Conservation (phyloP, 768 basidiomycete species). For the Ramaria rubella region DNA sequence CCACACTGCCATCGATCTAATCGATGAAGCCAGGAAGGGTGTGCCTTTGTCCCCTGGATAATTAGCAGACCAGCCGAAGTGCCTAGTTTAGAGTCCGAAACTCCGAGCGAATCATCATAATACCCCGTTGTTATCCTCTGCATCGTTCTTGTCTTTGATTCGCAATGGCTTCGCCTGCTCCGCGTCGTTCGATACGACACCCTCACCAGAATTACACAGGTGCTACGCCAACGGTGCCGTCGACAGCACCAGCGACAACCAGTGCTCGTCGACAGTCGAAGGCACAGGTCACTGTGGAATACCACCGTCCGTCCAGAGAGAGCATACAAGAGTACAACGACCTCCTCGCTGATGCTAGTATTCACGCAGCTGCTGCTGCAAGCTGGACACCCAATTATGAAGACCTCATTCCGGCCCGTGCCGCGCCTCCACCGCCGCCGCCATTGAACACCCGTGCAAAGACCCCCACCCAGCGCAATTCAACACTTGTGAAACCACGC, state of each 20-base stretch:
- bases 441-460: slow-evolving; percentile 34
- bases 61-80: too few species aligned
- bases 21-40: too few species aligned
- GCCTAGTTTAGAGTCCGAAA: neutral
- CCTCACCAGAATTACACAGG: slow-evolving; percentile 5
- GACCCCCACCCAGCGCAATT: slow-evolving; percentile 23
- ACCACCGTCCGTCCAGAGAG: slow-evolving; percentile 66
- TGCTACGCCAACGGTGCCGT: neutral
- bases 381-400: slow-evolving; percentile 7
- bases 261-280: slow-evolving; percentile 2
- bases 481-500: slow-evolving; percentile 25
- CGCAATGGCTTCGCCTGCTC: neutral
- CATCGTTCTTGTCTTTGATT: neutral
- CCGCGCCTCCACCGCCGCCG: neutral
- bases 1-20: too few species aligned
- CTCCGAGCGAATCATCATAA: neutral
- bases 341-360: slow-evolving; percentile 54
- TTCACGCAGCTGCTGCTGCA: slow-evolving; percentile 48
- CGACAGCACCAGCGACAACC: neutral
- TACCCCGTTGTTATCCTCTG: neutral
- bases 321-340: slow-evolving; percentile 74
- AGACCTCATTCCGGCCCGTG: slow-evolving; percentile 2
- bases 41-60: too few species aligned
- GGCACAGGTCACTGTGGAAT: slow-evolving; percentile 48
- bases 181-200: slow-evolving; percentile 10